A percentile compares a stretch with the other conserved stretches of the same genome.
These are phyloP conservation scores for Anthracocystis panici-leucophaei DNA, from an alignment of 1,284 basidiomycete species.

Conservation along the genomic window DNA sequence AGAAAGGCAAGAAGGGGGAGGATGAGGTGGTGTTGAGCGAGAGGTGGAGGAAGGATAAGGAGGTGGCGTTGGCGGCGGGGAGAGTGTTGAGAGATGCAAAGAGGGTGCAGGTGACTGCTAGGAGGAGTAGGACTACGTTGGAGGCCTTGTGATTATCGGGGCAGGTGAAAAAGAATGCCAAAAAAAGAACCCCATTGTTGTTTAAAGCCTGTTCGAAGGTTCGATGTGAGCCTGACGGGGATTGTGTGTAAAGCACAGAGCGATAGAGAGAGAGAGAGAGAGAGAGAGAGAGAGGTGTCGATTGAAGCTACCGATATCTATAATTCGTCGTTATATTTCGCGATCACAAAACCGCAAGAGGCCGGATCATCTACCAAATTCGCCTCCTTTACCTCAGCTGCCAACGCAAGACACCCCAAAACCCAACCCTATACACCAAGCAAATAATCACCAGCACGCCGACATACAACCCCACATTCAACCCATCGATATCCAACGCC, in stretches of 20 bases:
- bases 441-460: slow-evolving; percentile 54
- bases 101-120: slow-evolving; percentile 17
- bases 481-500: slow-evolving; percentile 53
- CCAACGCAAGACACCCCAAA: slow-evolving; percentile 54
- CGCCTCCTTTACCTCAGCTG: slow-evolving; percentile 21
- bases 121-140: slow-evolving; percentile 13
- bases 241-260: no score
- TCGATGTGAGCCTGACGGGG: no score
- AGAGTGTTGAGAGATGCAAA: slow-evolving; percentile 43
- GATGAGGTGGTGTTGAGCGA: slow-evolving; percentile 1
- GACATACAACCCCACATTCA: slow-evolving; percentile 59
- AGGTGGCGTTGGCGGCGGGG: slow-evolving; percentile 13
- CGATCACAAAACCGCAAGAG: no score
- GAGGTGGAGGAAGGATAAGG: slow-evolving; percentile 17
- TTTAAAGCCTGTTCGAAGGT: no score
- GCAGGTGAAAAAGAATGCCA: background rate
- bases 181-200: background rate
- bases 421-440: slow-evolving; percentile 62
- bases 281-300: no score
- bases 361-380: no score
- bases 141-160: slow-evolving; percentile 8
- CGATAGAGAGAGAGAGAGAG: no score
- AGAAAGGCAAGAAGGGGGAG: background rate
- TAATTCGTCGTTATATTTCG: no score
- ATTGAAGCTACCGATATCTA: no score